Evolutionary conservation across 805 yeast genomes (phyloP), one percentile per base, ranked within the genome.

Genomic region (Candida parachauliodes): DNA sequence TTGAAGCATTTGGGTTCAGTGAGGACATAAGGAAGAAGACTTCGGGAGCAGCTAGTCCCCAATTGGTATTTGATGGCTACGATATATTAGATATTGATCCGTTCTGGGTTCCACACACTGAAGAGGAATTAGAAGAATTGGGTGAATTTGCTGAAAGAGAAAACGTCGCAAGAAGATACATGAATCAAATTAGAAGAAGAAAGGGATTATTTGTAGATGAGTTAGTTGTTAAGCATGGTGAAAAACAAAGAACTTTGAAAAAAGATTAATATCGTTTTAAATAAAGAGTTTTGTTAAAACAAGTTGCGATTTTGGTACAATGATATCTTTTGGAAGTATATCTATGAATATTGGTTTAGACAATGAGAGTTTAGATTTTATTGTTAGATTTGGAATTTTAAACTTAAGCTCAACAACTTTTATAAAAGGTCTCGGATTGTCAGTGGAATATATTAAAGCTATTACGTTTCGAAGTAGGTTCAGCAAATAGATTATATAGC

Each of bases 21-120:
- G 98, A 91, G 52, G 98, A 94, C 48, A 86, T 93, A 30, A 71
- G 98, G 40, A 93, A 88, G 62, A 77, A 77, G 48, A 91, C 98
- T 0, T 86, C 96, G 1, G 99, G 99, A 41, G 95, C 96, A 2
- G 98, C 98, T 2, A 83, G 86, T 51, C 98, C 99, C 0, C 98
- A 93, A 59, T 70, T 93, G 37, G 86, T 89, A 8, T 93, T 91
- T 52, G 75, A 84, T 20, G 98, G 98, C 1, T 93, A 76, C 56
- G 93, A 88, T 51, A 67, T 81, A 45, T 76, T 91, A 36, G 95
- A 88, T 46, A 76, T 83, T 47, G 98, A 93, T 68, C 99, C 99
- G 31, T 93, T 85, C 70, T 93, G 99, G 99, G 95, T 93, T 11
- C 99, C 99, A 10, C 86, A 93, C 2, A 93, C 98, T 0, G 97